phyloP scores from a whole-genome alignment of 495 filamentous ascomycete genomes.

The Hypoxylon trugodes region DNA sequence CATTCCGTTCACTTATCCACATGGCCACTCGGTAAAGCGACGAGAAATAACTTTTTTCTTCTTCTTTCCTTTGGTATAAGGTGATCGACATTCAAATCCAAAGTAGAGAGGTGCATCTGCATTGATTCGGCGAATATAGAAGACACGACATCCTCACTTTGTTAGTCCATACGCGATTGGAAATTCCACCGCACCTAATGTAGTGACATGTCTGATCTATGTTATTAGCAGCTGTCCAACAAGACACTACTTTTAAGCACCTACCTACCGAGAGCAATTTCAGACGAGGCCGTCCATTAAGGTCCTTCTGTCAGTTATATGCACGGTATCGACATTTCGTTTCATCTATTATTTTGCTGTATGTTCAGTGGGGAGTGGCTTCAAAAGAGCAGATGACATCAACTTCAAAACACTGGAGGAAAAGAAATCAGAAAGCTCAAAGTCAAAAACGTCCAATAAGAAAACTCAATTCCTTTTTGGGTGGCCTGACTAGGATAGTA shows the following conservation, averaged over 20 bases:
- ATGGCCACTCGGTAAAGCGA: slow-evolving; percentile 4
- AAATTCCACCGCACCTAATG: slow-evolving; percentile 13
- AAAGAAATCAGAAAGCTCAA: too few relatives aligned
- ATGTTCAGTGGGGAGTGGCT: neutral
- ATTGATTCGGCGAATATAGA: slow-evolving; percentile 24
- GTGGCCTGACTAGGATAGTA: too few relatives aligned
- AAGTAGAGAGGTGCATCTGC: neutral
- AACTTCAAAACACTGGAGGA: neutral
- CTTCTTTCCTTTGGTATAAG: too few relatives aligned
- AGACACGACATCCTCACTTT: slow-evolving; percentile 15
- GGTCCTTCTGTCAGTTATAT: neutral
- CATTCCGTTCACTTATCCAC: neutral
- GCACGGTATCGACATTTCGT: too few relatives aligned
- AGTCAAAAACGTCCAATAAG: too few relatives aligned
- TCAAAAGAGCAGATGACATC: too few relatives aligned
- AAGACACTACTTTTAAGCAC: neutral
- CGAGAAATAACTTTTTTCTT: neutral
- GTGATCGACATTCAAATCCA: neutral
- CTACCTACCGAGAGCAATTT: slow-evolving; percentile 24
- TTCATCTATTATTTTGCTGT: too few relatives aligned
- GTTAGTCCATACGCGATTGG: slow-evolving; percentile 1
- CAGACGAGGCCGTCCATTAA: neutral
- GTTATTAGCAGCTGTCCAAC: slow-evolving; percentile 4
- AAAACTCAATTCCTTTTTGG: too few relatives aligned
- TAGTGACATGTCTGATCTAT: slow-evolving; percentile 10